Evolutionary conservation across 1,139 yeast species (phyloP), one percentile per base, ranked within the genome.

Genomic region (Debaryomycetaceae sp.): DNA sequence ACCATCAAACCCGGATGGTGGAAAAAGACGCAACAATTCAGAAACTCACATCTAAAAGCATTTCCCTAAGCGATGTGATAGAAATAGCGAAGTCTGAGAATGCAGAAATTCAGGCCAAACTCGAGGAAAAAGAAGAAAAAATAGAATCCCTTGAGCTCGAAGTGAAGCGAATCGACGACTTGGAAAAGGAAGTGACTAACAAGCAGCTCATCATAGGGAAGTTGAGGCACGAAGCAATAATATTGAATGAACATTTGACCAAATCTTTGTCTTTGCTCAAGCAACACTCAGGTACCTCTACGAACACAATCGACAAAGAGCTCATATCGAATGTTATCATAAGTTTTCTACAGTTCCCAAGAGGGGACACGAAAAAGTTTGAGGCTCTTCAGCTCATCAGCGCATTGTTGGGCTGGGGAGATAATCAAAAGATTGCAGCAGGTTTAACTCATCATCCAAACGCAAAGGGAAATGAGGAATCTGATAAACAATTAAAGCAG

Each of bases 201-300:
- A 89, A 88, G 60, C 91, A 81, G 46, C 68, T 89, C 19, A 75
- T 82, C 39, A 79, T 92, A 38, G 98, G 98, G 4, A 92, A 92
- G 58, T 73, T 92, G 40, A 79, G 98, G 41, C 98, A 92, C 58
- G 98, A 92, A 61, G 95, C 96, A 1, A 92, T 92, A n/a, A 87
- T 88, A 26, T 67, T 91, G 41, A 92, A 92, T 58, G 98, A 92
- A 56, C 98, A 92, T 65, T 67, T 92, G 43, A 89, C 96, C 14
- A 91, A 92, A 56, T 95, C 98, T 1, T 65, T 94, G 43, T 80
- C 89, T 14, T 68, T 71, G 73, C 69, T 91, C 61, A 80, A 92
- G 43, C 89, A 89, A 54, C 81, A 83, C 51, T 77, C 85, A 39
- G 62, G 63, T 33, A 81, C 81, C 42, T 79, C 87, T 5, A 61